These are phyloP conservation scores for Calcarisporium arbuscula DNA, from an alignment of 2,329 filamentous ascomycete species.

Conservation along the genomic window DNA sequence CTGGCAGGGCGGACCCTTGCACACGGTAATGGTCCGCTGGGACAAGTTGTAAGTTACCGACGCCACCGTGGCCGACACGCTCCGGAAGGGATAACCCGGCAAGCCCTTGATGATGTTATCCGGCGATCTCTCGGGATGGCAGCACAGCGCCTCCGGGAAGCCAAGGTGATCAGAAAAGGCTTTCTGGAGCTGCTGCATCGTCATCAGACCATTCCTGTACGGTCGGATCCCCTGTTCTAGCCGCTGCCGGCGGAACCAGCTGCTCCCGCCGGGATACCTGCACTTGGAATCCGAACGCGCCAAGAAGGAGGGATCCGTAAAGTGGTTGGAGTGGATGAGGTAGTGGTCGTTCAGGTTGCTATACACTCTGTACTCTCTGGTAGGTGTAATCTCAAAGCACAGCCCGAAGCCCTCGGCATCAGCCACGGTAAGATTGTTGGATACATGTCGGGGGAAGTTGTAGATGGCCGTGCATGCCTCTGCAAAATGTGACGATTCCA, in stretches of 20 bases:
- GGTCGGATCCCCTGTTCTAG: conserved; percentile 8
- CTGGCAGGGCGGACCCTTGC: conserved; percentile 18
- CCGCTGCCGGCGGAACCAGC: conserved; percentile 13
- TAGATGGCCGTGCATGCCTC: conserved; percentile 10
- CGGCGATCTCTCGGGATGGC: conserved; percentile 11
- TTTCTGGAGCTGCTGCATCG: conserved; percentile 5
- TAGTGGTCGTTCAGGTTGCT: conserved; percentile 11
- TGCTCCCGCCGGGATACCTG: conserved; percentile 15
- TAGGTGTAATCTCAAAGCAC: conserved; percentile 19
- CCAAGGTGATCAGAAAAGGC: conserved; percentile 18
- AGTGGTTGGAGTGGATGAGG: conserved; percentile 22
- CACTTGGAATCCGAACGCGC: conserved; percentile 11
- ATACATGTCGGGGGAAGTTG: conserved; percentile 17
- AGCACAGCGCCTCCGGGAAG: conserved; percentile 16
- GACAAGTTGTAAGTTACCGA: conserved; percentile 18
- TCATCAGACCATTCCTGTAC: conserved; percentile 1
- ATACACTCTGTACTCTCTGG: conserved; percentile 9
- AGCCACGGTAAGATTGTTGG: conserved; percentile 17
- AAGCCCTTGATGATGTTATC: conserved; percentile 1
- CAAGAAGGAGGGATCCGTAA: conserved; percentile 13
- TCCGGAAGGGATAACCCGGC: conserved; percentile 8
- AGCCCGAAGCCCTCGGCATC: conserved; percentile 14
- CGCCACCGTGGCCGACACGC: conserved; percentile 13
- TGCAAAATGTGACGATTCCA: conserved; percentile 14
- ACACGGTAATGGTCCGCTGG: conserved; percentile 11